Conservation (phyloP, 148 eudicot species). For the Rhododendron mucronatum region DNA sequence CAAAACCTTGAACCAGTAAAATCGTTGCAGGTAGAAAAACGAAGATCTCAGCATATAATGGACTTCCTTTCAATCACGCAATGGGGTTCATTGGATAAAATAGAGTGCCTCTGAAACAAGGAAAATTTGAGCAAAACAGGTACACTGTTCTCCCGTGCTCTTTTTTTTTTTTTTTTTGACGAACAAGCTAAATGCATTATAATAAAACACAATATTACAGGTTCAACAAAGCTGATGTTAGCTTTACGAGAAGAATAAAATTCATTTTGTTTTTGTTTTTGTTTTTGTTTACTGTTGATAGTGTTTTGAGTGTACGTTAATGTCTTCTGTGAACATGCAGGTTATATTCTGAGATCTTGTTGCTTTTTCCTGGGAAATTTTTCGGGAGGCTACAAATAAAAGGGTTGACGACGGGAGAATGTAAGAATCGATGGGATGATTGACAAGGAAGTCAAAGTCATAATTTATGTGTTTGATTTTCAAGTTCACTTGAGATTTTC, state of each 20-base stretch:
- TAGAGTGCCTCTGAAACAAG: not conserved
- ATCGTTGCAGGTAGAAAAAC: not conserved
- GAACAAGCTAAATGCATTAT: too few relatives aligned
- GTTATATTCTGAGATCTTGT: not conserved
- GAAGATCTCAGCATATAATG: not conserved
- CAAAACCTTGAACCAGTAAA: conserved; percentile 52
- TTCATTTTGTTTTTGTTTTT: not conserved
- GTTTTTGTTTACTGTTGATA: not conserved
- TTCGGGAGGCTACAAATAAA: not conserved
- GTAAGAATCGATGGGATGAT: not conserved
- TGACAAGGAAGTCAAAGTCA: not conserved
- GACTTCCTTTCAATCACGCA: not conserved
- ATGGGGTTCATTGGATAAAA: not conserved
- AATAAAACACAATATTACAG: too few relatives aligned
- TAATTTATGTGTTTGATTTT: not conserved
- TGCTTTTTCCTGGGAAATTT: not conserved
- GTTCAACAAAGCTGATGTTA: too few relatives aligned
- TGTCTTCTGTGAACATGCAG: not conserved
- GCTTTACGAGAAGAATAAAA: not conserved
- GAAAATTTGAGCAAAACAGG: not conserved
- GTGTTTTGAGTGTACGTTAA: not conserved
- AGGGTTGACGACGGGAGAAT: not conserved
- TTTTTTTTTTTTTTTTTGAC: too few relatives aligned
- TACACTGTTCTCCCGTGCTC: not conserved
- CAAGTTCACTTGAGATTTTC: not conserved